Base-by-base conservation (phyloP, 2,329 filamentous ascomycete genomes). In the Phaeosphaeriaceae sp. region DNA sequence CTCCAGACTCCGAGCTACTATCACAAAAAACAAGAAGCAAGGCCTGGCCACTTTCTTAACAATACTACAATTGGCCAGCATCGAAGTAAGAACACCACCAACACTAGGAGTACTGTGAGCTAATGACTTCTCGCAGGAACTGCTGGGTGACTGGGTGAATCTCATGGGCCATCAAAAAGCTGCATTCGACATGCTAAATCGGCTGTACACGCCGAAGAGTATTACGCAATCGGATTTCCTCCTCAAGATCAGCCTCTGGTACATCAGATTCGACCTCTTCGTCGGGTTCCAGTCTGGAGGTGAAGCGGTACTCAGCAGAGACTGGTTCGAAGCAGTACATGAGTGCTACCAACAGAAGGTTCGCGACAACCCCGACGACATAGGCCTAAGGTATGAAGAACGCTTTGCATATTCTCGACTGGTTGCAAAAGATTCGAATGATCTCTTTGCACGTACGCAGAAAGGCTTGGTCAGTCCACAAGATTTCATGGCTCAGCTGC, bases 81-180 rank as follows among this genome's bases (percentile, higher is more conserved):
- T 97, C 56, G 95, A 99, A 86, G 93, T 96, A 83, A 72, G 82
- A n/a, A 64, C 19, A 28, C 11, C 28, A 40, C 49, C 21, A 21
- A 21, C 17, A 11, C 5, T 40, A 3, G 2, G 35, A 40, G 35
- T 40, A 40, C 35, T n/a, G 4, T 40, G 3, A n/a, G 35, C 35
- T 40, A 17, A 40, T 40, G 15, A 40, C 5, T n/a, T 50, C 21
- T 56, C 52, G 52, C 70, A 97, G 93, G 95, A 98, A 79, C 96
- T 93, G 70, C 84, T 98, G 48, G 95, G 95, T 13, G 95, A 99
- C 74, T 98, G 93, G 93, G 88, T 96, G 54, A 97, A 96, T 70
- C 83, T 98, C 17, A 90, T 95, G 78, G 92, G 93, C 22, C 95
- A 98, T 75, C 94, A 97, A 75, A 93, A 91, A 73, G 95, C 94